phyloP scores from a whole-genome alignment of 768 basidiomycete genomes.

The Boletus reticuloceps region DNA sequence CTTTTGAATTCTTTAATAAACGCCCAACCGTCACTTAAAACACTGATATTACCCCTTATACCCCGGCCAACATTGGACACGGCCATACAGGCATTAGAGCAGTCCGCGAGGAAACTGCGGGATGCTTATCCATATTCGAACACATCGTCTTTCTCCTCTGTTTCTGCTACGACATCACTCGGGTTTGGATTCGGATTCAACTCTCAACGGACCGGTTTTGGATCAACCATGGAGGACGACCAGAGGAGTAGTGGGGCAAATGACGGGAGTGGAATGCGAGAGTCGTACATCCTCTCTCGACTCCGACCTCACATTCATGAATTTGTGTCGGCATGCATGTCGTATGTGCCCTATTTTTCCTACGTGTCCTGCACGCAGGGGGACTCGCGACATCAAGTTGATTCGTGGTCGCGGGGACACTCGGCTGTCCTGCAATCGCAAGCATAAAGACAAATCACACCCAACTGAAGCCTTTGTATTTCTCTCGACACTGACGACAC shows the following conservation, averaged over 20 bases:
- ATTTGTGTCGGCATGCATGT: constrained; percentile 72
- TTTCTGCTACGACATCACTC: constrained; percentile 34
- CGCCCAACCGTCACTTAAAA: constrained; percentile 68
- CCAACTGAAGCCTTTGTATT: constrained; percentile 74
- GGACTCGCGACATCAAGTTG: constrained; percentile 18
- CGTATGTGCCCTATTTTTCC: constrained; percentile 86
- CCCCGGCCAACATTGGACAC: constrained; percentile 81
- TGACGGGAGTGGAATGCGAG: constrained; percentile 66
- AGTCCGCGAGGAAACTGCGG: constrained; percentile 68
- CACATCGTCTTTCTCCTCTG: constrained; percentile 30
- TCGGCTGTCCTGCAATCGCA: constrained; percentile 46
- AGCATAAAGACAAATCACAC: constrained; percentile 64
- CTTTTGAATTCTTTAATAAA: constrained; percentile 67
- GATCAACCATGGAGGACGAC: constrained; percentile 28
- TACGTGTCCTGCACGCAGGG: constrained; percentile 38
- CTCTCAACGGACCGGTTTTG: constrained; percentile 30
- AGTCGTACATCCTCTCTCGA: constrained; percentile 74
- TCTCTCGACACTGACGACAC: constrained; percentile 64
- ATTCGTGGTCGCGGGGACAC: constrained; percentile 37
- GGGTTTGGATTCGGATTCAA: constrained; percentile 29
- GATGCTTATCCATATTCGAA: constrained; percentile 85
- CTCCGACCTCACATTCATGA: constrained; percentile 73
- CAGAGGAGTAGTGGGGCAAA: constrained; percentile 19
- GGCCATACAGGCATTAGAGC: constrained; percentile 64
- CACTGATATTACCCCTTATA: constrained; percentile 69